These are phyloP conservation scores for Pseudopediastrum boryanum DNA, from an alignment of 139 green algal genomes.

Conservation along the genomic window DNA sequence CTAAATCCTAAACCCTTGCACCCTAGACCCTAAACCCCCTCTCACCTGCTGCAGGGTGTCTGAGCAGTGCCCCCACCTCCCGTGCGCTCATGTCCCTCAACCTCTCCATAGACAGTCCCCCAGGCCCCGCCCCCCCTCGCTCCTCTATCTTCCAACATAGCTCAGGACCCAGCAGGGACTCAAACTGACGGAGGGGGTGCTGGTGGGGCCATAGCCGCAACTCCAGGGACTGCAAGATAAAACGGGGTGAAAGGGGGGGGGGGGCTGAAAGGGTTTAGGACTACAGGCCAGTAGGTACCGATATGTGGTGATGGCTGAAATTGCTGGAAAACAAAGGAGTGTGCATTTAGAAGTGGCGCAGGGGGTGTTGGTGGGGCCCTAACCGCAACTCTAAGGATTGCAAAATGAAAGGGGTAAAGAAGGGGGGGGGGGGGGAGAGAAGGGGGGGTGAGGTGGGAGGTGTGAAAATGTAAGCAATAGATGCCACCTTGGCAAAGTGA, in stretches of 20 bases:
- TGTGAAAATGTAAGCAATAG: no score
- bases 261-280: not conserved
- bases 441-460: no score
- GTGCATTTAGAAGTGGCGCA: constrained; percentile 98
- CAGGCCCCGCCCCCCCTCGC: no score
- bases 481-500: no score
- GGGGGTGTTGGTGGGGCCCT: constrained; percentile 89
- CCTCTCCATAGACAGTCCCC: constrained; percentile 74
- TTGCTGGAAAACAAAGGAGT: no score
- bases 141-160: constrained; percentile 92
- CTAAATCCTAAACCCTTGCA: no score
- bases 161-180: constrained; percentile 62
- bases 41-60: constrained; percentile 77
- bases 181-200: constrained; percentile 93
- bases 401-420: not conserved
- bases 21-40: no score
- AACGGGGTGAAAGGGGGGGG: not conserved
- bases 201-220: constrained; percentile 86
- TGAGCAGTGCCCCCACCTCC: constrained; percentile 86
- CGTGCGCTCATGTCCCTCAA: constrained; percentile 85
- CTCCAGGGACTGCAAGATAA: constrained; percentile 72
- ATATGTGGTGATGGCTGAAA: no score
- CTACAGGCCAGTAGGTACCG: no score
- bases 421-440: not conserved
- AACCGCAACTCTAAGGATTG: constrained; percentile 82